Percentiles rank a stretch among this genome's conserved stretches.
Conservation (phyloP, 1,284 basidiomycete genomes). For the Ganoderma sinense region DNA sequence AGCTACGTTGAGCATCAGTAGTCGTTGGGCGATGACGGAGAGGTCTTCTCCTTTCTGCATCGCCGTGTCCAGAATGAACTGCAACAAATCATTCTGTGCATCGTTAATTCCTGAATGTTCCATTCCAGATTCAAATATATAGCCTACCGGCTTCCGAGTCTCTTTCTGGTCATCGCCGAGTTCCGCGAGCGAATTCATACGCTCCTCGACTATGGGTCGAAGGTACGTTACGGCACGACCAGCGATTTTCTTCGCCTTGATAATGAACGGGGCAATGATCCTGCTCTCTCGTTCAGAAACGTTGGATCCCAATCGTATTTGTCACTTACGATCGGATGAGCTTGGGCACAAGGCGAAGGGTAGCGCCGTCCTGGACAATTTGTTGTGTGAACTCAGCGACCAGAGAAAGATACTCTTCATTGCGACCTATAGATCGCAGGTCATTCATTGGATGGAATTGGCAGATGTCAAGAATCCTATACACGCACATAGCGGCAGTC, state of each 20-base stretch:
- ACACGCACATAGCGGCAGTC: constrained; percentile 46
- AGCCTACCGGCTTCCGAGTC: not conserved
- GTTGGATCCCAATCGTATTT: too few relatives aligned
- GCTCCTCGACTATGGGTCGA: not conserved
- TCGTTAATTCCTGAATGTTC: too few relatives aligned
- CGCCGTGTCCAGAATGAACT: constrained; percentile 51
- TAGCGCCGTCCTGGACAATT: constrained; percentile 18
- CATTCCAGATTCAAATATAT: too few relatives aligned
- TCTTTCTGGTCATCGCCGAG: not conserved
- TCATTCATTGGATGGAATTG: not conserved
- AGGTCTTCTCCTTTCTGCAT: constrained; percentile 38
- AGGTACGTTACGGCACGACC: not conserved
- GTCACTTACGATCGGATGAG: too few relatives aligned
- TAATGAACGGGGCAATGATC: not conserved
- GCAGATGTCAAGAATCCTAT: not conserved
- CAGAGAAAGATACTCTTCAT: constrained; percentile 20
- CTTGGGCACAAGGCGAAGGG: constrained; percentile 8
- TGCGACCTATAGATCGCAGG: constrained; percentile 14
- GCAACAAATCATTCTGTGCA: constrained; percentile 53
- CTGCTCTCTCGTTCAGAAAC: not conserved
- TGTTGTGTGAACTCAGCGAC: constrained; percentile 16
- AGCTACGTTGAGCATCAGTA: constrained; percentile 53
- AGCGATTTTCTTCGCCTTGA: not conserved
- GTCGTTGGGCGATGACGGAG: constrained; percentile 44
- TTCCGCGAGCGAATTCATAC: not conserved